Base-by-base conservation (phyloP, 2,329 filamentous ascomycete species). In the Diplodia mutila region DNA sequence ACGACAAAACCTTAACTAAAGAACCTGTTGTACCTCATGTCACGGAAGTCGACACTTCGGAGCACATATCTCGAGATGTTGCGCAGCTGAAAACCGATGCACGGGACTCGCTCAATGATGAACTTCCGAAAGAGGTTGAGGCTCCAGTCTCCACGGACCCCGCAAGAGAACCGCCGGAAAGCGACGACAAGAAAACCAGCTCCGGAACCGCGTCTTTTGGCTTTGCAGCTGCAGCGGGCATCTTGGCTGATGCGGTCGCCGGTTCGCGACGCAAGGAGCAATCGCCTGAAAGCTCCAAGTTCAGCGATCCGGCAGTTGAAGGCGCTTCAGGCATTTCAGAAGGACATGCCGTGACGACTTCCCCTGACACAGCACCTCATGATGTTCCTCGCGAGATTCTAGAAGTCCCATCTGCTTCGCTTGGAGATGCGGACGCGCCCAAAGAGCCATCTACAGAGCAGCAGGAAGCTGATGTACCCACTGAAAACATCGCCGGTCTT, bases 201-300 rank as follows among this genome's bases (percentile, higher is more conserved):
- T 48, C 48, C 23, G 23, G 14, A 4, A 6, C 27, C 0, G 6
- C 23, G 2, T 12, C 61, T 18, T 32, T 65, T 32, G 32, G 61
- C 11, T 65, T 65, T 9, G 61, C 61, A 23, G 61, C 18, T 29
- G 61, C 61, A 16, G 61, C 48, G 42, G 32, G 61, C 18, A 53
- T 65, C 9, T 16, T 65, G 14, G 32, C 48, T 12, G 61, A 21
- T 18, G 32, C 18, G 16, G 61, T 65, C 18, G 48, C 48, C 9
- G 61, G 52, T 6, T 53, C 48, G 8, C 52, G 25, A 48, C 48
- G 25, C 9, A n/a, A 65, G n/a, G 61, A 65, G 4, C 9, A 12
- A n/a, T 21, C 39, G 4, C n/a, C 61, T 46, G 61, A 65, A 4
- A 14, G 1, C 5, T n/a, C 53, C 2, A 16, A 23, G 42, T 48